phyloP scores from a whole-genome alignment of 2,329 filamentous ascomycete species.

The Monilinia aucupariae region DNA sequence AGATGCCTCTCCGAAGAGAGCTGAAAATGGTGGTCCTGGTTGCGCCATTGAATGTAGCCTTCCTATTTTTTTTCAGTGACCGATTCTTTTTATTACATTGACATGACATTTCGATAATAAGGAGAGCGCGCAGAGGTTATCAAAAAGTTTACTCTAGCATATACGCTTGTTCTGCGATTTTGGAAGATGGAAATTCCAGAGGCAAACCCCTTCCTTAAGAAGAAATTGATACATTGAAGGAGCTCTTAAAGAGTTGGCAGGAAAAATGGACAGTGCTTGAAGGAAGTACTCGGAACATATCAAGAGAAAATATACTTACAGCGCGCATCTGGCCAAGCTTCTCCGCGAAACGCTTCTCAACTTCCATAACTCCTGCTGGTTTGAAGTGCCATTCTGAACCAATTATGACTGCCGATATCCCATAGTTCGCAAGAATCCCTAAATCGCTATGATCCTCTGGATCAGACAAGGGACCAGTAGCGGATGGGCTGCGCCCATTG shows the following conservation, averaged over 20 bases:
- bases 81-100: background rate
- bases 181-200: background rate
- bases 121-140: too few relatives aligned
- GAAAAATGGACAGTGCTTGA: background rate
- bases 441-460: background rate
- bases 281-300: background rate
- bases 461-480: background rate
- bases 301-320: background rate
- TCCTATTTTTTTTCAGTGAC: constrained; percentile 9
- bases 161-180: background rate
- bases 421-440: background rate
- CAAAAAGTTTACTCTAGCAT: background rate
- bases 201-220: background rate
- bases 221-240: background rate
- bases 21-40: constrained; percentile 11
- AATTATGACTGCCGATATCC: constrained; percentile 15
- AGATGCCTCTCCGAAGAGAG: constrained; percentile 4
- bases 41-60: constrained; percentile 10
- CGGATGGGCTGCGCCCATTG: background rate
- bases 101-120: background rate
- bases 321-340: background rate
- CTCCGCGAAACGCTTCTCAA: constrained; percentile 22
- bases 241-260: background rate
- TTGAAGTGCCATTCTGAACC: constrained; percentile 27
- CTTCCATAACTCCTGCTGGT: constrained; percentile 22